A percentile compares a stretch with the other conserved stretches of the same genome.
Evolutionary conservation across 208 protist species (phyloP).

Genomic region (Crithidia mellificae): DNA sequence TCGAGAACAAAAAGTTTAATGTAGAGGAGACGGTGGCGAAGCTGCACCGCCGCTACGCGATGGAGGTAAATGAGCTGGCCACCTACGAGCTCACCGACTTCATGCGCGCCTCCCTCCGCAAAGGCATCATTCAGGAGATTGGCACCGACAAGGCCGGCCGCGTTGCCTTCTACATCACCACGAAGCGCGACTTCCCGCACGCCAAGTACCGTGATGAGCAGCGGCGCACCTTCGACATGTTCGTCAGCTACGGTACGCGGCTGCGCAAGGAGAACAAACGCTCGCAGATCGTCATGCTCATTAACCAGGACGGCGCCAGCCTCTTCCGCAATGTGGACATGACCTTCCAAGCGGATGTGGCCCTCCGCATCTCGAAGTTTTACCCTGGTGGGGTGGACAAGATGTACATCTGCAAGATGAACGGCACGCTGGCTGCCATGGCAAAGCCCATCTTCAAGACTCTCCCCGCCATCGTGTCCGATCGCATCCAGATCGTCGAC

Average conservation of each 20-base stretch:
- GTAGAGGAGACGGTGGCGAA: conserved; percentile 72
- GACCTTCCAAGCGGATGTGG: conserved; percentile 57
- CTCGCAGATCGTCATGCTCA: conserved; percentile 60
- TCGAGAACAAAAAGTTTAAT: conserved; percentile 85
- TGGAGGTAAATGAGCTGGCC: conserved; percentile 65
- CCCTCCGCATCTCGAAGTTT: conserved; percentile 69
- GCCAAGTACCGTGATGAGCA: conserved; percentile 47
- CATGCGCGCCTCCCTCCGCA: conserved; percentile 53
- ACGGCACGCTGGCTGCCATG: conserved; percentile 43
- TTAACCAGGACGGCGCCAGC: conserved; percentile 62
- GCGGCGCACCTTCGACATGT: conserved; percentile 65
- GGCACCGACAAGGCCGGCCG: conserved; percentile 63
- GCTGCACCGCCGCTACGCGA: conserved; percentile 58
- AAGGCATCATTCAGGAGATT: conserved; percentile 65
- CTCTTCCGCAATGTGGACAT: conserved; percentile 72
- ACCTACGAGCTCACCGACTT: conserved; percentile 57
- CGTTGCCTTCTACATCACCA: conserved; percentile 50
- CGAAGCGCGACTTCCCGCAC: conserved; percentile 47
- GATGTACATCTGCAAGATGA: conserved; percentile 80
- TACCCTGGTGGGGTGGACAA: conserved; percentile 63
- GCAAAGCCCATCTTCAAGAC: conserved; percentile 64
- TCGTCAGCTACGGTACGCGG: conserved; percentile 65
- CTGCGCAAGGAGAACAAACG: conserved; percentile 52
- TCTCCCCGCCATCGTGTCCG: conserved; percentile 57
- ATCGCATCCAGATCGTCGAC: conserved; percentile 54